Evolutionary conservation across 2,329 filamentous ascomycete species (phyloP).

Genomic region (Emergomyces pasteurianus): DNA sequence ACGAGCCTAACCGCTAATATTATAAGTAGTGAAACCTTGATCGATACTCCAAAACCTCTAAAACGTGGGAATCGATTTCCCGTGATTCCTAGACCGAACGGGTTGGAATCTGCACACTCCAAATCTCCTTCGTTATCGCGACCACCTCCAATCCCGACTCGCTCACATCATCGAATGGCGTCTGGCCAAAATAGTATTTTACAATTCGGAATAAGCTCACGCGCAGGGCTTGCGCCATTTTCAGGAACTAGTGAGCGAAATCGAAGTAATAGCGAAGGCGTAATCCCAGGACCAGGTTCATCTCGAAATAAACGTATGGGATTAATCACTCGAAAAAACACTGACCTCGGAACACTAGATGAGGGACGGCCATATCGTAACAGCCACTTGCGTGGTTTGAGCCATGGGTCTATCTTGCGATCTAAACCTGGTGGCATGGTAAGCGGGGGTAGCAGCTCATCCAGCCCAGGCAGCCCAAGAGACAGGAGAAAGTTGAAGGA

Average conservation of each 20-base stretch:
- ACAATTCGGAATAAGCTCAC: constrained; percentile 41
- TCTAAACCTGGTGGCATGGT: constrained; percentile 22
- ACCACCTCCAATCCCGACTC: constrained; percentile 64
- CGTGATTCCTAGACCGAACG: constrained; percentile 46
- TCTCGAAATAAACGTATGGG: constrained; percentile 48
- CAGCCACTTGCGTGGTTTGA: constrained; percentile 46
- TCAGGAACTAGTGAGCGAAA: constrained; percentile 51
- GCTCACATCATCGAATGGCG: constrained; percentile 61
- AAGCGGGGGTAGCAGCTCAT: constrained; percentile 27
- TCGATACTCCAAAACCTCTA: constrained; percentile 64
- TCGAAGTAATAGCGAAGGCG: constrained; percentile 51
- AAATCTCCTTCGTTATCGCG: constrained; percentile 56
- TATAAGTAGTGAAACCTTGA: constrained; percentile 53
- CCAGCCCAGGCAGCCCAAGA: constrained; percentile 33
- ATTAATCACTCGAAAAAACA: constrained; percentile 45
- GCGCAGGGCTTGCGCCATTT: constrained; percentile 61
- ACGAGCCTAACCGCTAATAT: not conserved
- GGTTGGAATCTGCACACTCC: constrained; percentile 50
- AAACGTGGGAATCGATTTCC: constrained; percentile 48
- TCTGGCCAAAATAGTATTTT: constrained; percentile 29
- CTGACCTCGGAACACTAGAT: constrained; percentile 42
- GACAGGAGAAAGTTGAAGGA: constrained; percentile 31
- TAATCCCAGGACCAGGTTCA: constrained; percentile 36
- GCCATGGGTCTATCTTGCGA: constrained; percentile 43
- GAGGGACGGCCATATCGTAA: constrained; percentile 40